These are phyloP conservation scores for Rhodotorula kratochvilovae DNA, from an alignment of 768 basidiomycete species.

Conservation along the genomic window DNA sequence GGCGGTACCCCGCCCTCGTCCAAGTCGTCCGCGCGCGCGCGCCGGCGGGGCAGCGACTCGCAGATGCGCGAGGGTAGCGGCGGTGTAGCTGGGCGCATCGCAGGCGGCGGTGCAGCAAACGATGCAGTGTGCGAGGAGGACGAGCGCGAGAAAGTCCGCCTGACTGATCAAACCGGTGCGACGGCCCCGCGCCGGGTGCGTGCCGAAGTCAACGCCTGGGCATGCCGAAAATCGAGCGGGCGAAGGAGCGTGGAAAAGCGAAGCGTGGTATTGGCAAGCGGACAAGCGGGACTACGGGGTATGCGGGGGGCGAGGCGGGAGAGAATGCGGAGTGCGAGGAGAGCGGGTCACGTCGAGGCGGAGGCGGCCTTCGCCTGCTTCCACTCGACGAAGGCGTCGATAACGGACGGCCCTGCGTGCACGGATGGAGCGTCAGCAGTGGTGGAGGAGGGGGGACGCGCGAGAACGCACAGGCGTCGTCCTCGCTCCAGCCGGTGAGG, in stretches of 20 bases:
- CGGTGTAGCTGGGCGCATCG: too few species aligned
- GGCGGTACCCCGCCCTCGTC: neutral
- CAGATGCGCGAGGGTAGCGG: too few species aligned
- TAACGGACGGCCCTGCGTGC: slow-evolving; percentile 69
- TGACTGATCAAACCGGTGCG: too few species aligned
- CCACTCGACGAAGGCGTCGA: slow-evolving; percentile 74
- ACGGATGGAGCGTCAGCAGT: neutral
- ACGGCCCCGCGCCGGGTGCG: too few species aligned
- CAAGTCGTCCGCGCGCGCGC: too few species aligned
- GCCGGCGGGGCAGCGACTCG: too few species aligned
- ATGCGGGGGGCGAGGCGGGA: neutral
- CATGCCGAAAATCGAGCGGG: too few species aligned
- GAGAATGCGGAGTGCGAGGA: neutral
- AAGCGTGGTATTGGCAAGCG: neutral
- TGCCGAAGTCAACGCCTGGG: too few species aligned
- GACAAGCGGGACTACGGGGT: neutral
- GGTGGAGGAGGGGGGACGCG: neutral
- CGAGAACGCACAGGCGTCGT: slow-evolving; percentile 58
- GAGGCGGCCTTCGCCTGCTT: slow-evolving; percentile 48
- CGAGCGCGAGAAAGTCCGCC: too few species aligned
- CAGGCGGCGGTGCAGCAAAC: too few species aligned
- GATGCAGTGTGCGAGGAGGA: too few species aligned
- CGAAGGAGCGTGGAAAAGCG: too few species aligned
- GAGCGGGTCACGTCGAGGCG: neutral
- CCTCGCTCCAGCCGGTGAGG: slow-evolving; percentile 66